phyloP scores from a whole-genome alignment of 129 eudicot genomes.

The Helianthus annuus region HanXRQr2.0-SUNRISE NC_035443.2:45641745-45642244 shows the following conservation, averaged over 20 bases:
- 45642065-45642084: constrained; percentile 72
- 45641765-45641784: constrained; percentile 2
- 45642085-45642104: constrained; percentile 58
- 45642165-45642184: no score
- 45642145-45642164: not conserved
- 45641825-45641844: not conserved
- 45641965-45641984: not conserved
- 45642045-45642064: constrained; percentile 63
- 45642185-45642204: no score
- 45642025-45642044: constrained; percentile 76
- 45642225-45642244: no score
- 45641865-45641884: constrained; percentile 65
- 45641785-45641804: constrained; percentile 1
- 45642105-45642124: constrained; percentile 21
- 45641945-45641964: constrained; percentile 8
- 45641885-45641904: constrained; percentile 72
- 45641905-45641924: constrained; percentile 69
- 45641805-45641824: not conserved
- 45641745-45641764: no score
- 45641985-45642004: not conserved
- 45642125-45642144: constrained; percentile 35
- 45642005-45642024: constrained; percentile 1
- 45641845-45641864: constrained; percentile 40
- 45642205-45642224: no score
- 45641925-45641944: not conserved